Base-by-base conservation (phyloP, 2,329 filamentous ascomycete genomes). In the Microcyclosporella mali region DNA sequence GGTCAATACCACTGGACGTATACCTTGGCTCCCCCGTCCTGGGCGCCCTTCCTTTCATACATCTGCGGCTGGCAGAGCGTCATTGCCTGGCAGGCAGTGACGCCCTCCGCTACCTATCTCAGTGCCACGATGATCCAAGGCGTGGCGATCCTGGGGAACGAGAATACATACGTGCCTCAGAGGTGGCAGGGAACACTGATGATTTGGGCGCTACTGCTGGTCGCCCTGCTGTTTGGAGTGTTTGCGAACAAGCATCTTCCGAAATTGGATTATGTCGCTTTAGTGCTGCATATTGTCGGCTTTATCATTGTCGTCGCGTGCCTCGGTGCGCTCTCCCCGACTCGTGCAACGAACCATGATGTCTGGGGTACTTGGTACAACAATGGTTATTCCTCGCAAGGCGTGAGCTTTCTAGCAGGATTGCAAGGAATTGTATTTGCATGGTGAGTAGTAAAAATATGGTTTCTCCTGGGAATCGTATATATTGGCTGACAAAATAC, bases 181-280 rank as follows among this genome's bases (percentile, higher is more conserved):
- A 28, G 19, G 37, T 77, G 71, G 70, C 74, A 77, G 37, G 69
- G 64, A 1, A 75, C 72, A 0, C 59, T 77, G 1, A 53, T 77
- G 0, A 66, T 66, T 39, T 73, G 69, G 55, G 70, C 67, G 0
- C 56, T 73, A 12, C 60, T 67, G 10, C 27, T 53, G 27, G 41
- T 67, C 37, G 55, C 56, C 10, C n/a, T 35, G 16, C n/a, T 35
- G n/a, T 3, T 15, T 12, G 18, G 33, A 12, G 6, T 35, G 33
- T 35, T 43, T 27, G 19, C 33, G 6, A 30, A 37, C 16, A 17
- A 33, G 30, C 33, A 30, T 12, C 33, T 43, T 27, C 40, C 40
- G 12, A 43, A 43, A 15, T 16, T 43, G 21, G 34, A 37, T 17
- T 37, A 37, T n/a, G 25, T 30, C 21, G 40, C 40, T 21, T 17